Conservation (phyloP, 495 filamentous ascomycete species). For the Penicillium silybi region DNA sequence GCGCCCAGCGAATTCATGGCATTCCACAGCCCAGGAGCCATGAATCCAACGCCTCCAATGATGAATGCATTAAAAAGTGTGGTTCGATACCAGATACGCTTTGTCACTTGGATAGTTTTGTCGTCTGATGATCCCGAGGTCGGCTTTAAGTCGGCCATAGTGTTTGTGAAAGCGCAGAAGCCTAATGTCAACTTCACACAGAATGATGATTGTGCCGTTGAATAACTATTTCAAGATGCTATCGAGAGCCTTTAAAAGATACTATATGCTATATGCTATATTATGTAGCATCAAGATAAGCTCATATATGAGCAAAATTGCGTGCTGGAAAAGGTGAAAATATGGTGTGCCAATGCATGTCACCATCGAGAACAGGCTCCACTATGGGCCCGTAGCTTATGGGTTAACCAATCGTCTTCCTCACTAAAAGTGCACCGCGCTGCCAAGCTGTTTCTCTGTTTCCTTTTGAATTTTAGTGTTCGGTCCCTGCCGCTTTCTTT, state of each 20-base stretch:
- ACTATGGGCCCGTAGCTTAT: not conserved
- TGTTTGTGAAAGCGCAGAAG: not conserved
- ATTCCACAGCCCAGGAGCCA: constrained; percentile 39
- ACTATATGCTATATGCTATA: not conserved
- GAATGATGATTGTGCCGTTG: too few relatives aligned
- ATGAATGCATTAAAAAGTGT: constrained; percentile 56
- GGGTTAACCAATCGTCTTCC: not conserved
- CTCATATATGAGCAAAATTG: constrained; percentile 5
- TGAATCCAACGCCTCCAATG: constrained; percentile 36
- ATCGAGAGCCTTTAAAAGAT: too few relatives aligned
- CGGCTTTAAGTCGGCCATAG: constrained; percentile 13
- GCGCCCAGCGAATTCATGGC: constrained; percentile 68
- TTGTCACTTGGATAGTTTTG: not conserved
- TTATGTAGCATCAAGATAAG: not conserved
- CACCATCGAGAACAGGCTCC: not conserved
- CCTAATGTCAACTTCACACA: too few relatives aligned
- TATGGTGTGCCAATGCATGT: not conserved
- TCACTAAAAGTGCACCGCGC: not conserved
- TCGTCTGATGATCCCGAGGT: constrained; percentile 9
- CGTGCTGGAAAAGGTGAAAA: constrained; percentile 4
- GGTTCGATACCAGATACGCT: constrained; percentile 52
- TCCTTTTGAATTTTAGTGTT: too few relatives aligned
- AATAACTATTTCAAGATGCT: too few relatives aligned
- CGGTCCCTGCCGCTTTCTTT: too few relatives aligned
- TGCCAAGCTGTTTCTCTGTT: too few relatives aligned